Evolutionary conservation across 495 filamentous ascomycete species (phyloP).

Genomic region (Podospora pseudocomata): DNA sequence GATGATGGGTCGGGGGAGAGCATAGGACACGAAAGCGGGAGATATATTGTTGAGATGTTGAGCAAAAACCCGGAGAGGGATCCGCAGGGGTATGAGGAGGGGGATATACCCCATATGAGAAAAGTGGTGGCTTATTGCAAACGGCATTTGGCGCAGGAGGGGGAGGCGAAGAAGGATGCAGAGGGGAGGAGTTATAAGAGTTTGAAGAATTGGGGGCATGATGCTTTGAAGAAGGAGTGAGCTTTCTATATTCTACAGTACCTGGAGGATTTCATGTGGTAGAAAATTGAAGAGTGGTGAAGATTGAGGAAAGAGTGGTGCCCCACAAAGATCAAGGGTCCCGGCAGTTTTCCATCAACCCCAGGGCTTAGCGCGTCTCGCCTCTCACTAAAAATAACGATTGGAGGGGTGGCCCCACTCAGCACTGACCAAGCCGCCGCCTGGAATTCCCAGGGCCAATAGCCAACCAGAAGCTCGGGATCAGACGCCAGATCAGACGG

Average conservation of each 20-base stretch:
- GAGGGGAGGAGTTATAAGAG: conserved; percentile 31
- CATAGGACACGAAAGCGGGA: conserved; percentile 61
- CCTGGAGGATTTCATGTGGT: no score
- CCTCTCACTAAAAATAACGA: not conserved
- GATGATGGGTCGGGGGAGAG: conserved; percentile 58
- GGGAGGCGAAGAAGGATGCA: conserved; percentile 51
- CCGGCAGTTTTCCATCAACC: not conserved
- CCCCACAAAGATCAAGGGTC: not conserved
- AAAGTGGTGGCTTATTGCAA: conserved; percentile 53
- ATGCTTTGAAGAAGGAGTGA: conserved; percentile 48
- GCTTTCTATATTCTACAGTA: no score
- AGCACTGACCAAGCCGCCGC: not conserved
- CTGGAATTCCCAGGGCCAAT: not conserved
- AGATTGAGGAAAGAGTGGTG: no score
- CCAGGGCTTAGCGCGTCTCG: not conserved
- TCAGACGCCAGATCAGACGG: not conserved
- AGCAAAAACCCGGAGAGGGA: conserved; percentile 57
- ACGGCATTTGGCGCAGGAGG: conserved; percentile 63
- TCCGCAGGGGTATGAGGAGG: conserved; percentile 25
- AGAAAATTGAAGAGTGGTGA: no score
- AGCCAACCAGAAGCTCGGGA: conserved; percentile 2
- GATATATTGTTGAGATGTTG: conserved; percentile 62
- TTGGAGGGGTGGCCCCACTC: not conserved
- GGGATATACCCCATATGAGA: conserved; percentile 60
- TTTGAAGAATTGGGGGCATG: conserved; percentile 72